Evolutionary conservation across 176 grass and related monocot genomes (phyloP).

Genomic region (Carex pumila): DNA sequence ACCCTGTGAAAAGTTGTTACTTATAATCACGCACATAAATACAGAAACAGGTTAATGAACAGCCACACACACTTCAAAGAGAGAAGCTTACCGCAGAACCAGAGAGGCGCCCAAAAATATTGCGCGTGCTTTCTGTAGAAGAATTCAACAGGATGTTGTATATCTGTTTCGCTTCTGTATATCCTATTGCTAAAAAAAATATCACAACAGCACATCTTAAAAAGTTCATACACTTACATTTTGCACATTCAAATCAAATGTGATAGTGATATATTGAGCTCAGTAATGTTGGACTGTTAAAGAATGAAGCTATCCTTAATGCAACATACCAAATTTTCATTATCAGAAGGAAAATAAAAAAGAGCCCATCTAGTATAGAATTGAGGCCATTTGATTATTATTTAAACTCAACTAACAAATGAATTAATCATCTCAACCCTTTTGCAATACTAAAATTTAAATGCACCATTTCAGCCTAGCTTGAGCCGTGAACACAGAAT

Average conservation of each 20-base stretch:
- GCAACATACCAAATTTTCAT: background rate
- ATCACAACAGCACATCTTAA: background rate
- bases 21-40: background rate
- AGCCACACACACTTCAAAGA: background rate
- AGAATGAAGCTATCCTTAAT: background rate
- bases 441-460: background rate
- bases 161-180: constrained; percentile 80
- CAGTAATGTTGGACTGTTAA: background rate
- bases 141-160: constrained; percentile 65
- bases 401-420: background rate
- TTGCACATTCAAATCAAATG: background rate
- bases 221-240: background rate
- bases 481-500: background rate
- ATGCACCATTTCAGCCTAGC: background rate
- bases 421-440: background rate
- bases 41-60: background rate
- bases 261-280: background rate
- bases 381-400: background rate
- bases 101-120: constrained; percentile 86
- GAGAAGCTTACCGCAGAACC: constrained; percentile 58
- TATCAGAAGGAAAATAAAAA: background rate
- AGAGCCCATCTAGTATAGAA: background rate
- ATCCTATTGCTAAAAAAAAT: constrained; percentile 47
- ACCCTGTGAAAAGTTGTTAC: constrained; percentile 32
- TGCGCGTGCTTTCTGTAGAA: constrained; percentile 60